Percentiles rank a stretch among this genome's conserved stretches.
Conservation (phyloP, 2,329 filamentous ascomycete genomes). For the Cladosporium sp. region DNA sequence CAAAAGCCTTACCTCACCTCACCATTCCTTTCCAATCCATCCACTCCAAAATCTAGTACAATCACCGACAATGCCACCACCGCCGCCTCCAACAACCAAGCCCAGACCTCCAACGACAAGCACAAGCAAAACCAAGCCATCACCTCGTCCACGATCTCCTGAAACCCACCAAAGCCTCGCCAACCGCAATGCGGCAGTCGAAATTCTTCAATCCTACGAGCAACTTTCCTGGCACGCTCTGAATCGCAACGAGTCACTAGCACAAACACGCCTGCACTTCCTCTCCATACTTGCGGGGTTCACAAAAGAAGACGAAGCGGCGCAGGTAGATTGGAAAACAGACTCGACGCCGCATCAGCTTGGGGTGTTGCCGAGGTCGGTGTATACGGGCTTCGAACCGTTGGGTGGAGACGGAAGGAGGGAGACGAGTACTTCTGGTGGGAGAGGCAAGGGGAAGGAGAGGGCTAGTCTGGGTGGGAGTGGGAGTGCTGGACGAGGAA, state of each 20-base stretch:
- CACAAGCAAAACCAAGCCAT: not conserved
- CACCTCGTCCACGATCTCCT: conserved; percentile 12
- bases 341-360: conserved; percentile 21
- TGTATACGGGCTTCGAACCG: not conserved
- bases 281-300: conserved; percentile 29
- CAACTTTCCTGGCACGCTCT: conserved; percentile 27
- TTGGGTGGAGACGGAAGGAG: not conserved
- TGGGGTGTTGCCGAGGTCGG: not conserved
- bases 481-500: not conserved
- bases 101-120: not conserved
- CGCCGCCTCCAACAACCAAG: not conserved
- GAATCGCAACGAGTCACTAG: conserved; percentile 29
- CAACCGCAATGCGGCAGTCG: conserved; percentile 21
- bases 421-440: not conserved
- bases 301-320: conserved; percentile 17
- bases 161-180: conserved; percentile 26
- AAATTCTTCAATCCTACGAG: conserved; percentile 31
- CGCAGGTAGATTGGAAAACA: conserved; percentile 21
- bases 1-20: not conserved
- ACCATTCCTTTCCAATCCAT: no score
- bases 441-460: conserved; percentile 10
- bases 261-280: conserved; percentile 30
- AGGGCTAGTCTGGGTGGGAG: not conserved
- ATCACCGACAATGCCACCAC: not conserved
- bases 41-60: not conserved